Conservation (phyloP, 768 basidiomycete species). For the Cystofilobasidium macerans region DNA sequence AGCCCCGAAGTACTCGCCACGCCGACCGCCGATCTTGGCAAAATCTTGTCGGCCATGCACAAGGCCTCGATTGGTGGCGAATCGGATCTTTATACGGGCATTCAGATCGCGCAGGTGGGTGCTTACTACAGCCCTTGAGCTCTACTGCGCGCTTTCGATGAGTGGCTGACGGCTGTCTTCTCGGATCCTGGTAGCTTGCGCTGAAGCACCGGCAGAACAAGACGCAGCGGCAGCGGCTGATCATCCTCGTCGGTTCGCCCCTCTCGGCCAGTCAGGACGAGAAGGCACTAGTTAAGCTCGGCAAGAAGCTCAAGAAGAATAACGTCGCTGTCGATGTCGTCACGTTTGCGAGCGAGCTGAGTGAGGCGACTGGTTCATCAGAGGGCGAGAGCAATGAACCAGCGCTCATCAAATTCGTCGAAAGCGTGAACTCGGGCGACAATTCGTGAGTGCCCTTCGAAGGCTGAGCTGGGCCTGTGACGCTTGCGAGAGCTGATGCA, state of each 20-base stretch:
- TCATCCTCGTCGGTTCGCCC: slow-evolving; percentile 87
- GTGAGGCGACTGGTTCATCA: slow-evolving; percentile 34
- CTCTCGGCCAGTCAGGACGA: slow-evolving; percentile 47
- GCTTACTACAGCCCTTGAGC: too few species aligned
- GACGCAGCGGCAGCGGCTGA: slow-evolving; percentile 88
- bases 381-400: slow-evolving; percentile 43
- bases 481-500: not conserved
- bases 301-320: slow-evolving; percentile 98
- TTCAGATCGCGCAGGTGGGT: slow-evolving; percentile 68
- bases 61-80: slow-evolving; percentile 64
- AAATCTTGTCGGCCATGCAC: slow-evolving; percentile 72
- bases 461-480: not conserved
- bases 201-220: slow-evolving; percentile 98
- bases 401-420: slow-evolving; percentile 69
- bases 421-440: slow-evolving; percentile 62
- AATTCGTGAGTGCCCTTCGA: slow-evolving; percentile 57
- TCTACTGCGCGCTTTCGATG: too few species aligned
- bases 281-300: slow-evolving; percentile 70
- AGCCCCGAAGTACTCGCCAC: slow-evolving; percentile 86
- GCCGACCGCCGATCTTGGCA: slow-evolving; percentile 87
- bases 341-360: slow-evolving; percentile 76
- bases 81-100: slow-evolving; percentile 77
- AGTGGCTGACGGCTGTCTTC: too few species aligned
- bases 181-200: slow-evolving; percentile 63
- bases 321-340: slow-evolving; percentile 91